Evolutionary conservation across 2,329 filamentous ascomycete genomes (phyloP), one percentile per base, ranked within the genome.

Genomic region (Cordyceps tenuipes): DNA sequence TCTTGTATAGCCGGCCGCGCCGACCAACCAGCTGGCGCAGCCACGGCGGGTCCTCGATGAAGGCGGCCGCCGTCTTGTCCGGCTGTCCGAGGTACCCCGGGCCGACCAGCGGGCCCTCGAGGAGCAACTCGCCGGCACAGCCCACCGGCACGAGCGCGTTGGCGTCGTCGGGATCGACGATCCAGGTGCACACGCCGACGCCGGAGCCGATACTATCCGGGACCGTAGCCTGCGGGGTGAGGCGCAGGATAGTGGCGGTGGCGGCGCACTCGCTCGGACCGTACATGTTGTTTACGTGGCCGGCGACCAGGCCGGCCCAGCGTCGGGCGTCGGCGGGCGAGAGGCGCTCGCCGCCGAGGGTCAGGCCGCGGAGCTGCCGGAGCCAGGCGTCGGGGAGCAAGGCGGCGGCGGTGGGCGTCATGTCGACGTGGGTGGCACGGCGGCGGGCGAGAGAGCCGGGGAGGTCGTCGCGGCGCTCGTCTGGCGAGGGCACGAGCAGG

Each of bases 51-150:
- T 52, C 29, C 5, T 61, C 34, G 31, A 59, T 29, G 17, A 64
- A 75, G 67, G 17, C 65, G 57, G 44, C 66, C 61, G 17, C 66
- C 2, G 64, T 67, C 58, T 61, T 61, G 21, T 53, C 53, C 3
- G 39, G 54, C 39, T 61, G 49, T 9, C 51, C 41, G 12, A 64
- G 57, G 39, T 56, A 69, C 36, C 63, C 64, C 1, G 62, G 57
- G 2, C 62, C 61, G 13, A 67, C 61, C 2, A 61, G 44, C 3
- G 62, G 58, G 0, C 63, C 63, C 50, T 67, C 64, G 17, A 67
- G 56, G 3, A 65, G 48, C 1, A 67, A 59, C 46, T 67, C 66
- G 5, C 65, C 66, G 3, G 62, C 29, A 3, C 47, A 52, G 0
- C 65, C 65, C 4, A 64, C 57, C 2, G 65, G 62, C 1, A 52